Evolutionary conservation across 108 stramenopile genomes (phyloP), one percentile per base, ranked within the genome.

Genomic region (Asterionellopsis glacialis): DNA sequence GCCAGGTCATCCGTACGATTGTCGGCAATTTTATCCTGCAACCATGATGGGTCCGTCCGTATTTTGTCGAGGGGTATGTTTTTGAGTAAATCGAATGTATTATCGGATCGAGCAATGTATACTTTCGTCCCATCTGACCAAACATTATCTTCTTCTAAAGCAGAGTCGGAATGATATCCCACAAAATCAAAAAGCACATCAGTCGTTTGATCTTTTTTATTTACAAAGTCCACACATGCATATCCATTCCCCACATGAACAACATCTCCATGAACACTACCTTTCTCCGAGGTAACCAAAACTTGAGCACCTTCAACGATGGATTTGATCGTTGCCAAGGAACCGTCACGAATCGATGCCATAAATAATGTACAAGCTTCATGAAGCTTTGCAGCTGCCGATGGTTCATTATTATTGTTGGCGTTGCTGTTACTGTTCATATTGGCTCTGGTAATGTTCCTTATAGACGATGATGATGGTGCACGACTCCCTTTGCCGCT

Each of bases 1-100:
- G 85, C 69, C 49, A 87, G 67, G 33, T 87, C 79, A 55, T 87
- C 81, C 1, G 85, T 82, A 11, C 81, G 72, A 45, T 73, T 79
- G 21, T 68, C 23, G 21, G 60, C 51, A 55, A 87, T 82, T 61
- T 82, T 73, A 44, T 69, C 56, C 12, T 60, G 47, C 21, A 87
- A 56, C 85, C 85, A 87, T 12, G 70, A 68, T 12, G 85, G 81
- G 57, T 87, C 79, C 7, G 81, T 74, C 11, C 67, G 76, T 1
- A 83, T 59, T 39, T 67, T 59, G 18, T 68, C 43, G 14, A 74
- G 51, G 11, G 79, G 71, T 42, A 80, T 68, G 33, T 68, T 73
- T 11, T 65, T 54, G 40, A 87, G 63, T 41, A 71, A 48, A 73
- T 87, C 82, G 57, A 69, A 76, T 42, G 54, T 62, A 22, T 60